Conservation (phyloP, 2,329 filamentous ascomycete species). For the Pseudogymnoascus sp. region DNA sequence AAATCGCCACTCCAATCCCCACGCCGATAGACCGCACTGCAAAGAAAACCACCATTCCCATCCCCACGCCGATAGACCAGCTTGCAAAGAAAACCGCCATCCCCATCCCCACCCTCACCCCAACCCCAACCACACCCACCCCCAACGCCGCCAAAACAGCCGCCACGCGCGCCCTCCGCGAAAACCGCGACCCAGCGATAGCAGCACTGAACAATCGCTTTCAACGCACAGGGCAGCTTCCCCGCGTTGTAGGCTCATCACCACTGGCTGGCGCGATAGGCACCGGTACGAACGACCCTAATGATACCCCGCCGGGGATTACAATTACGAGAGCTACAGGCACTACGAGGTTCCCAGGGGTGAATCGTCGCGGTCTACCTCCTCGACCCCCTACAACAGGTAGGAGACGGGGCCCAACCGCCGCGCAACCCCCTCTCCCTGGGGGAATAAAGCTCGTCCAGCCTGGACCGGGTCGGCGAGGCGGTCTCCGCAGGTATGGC, state of each 20-base stretch:
- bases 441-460: neutral
- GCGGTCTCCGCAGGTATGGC: neutral
- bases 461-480: neutral
- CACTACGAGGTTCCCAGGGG: neutral
- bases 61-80: no score
- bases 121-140: neutral
- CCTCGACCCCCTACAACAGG: neutral
- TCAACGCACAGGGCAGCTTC: neutral
- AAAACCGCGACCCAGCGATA: neutral
- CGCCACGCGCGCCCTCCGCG: neutral
- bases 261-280: neutral
- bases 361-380: neutral
- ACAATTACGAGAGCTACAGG: neutral
- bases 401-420: neutral
- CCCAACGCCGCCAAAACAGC: neutral
- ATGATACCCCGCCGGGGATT: neutral
- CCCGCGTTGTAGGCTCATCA: neutral
- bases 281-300: no score
- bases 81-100: neutral
- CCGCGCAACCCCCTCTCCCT: neutral
- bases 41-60: no score
- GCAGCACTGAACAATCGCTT: neutral
- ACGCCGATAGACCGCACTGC: no score
- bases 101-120: neutral
- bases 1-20: neutral